Percentiles rank a stretch among this genome's conserved stretches.
phyloP scores from a whole-genome alignment of 371 early-diverging fungal species.

The Encephalitozoon cuniculi region DNA sequence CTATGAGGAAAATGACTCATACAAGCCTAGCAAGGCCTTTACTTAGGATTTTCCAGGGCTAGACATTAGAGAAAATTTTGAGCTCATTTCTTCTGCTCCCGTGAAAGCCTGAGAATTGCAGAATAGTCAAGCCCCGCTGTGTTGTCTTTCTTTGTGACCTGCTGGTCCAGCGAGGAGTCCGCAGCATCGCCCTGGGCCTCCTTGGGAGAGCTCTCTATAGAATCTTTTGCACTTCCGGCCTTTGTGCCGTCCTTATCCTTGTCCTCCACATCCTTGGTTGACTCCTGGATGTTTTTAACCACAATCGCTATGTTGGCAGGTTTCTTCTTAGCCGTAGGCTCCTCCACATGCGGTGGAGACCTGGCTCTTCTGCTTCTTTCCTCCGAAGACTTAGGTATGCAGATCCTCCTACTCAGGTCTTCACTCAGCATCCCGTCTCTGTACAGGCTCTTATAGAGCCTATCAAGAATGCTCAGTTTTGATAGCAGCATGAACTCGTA shows the following conservation, averaged over 20 bases:
- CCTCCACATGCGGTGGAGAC: too few relatives aligned
- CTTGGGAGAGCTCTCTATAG: neutral
- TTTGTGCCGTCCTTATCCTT: neutral
- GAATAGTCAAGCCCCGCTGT: neutral
- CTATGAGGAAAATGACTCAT: neutral
- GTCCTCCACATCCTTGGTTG: neutral
- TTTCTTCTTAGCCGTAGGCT: neutral
- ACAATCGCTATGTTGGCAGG: neutral
- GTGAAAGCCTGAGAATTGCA: neutral
- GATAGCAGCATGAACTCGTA: neutral
- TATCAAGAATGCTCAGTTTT: neutral
- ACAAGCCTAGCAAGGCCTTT: neutral
- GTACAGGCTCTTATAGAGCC: neutral
- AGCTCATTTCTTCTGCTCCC: neutral
- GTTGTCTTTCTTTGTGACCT: neutral
- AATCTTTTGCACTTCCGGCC: neutral
- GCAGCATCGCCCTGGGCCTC: neutral
- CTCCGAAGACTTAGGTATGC: neutral
- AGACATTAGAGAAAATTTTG: neutral
- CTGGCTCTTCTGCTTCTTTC: neutral
- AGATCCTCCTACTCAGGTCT: neutral
- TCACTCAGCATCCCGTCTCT: neutral
- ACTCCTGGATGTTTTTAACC: neutral
- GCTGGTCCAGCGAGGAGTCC: neutral
- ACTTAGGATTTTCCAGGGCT: slow-evolving; percentile 10